These are phyloP conservation scores for Tanacetum coccineum DNA, from an alignment of 129 eudicot species.

Conservation along the genomic window DNA sequence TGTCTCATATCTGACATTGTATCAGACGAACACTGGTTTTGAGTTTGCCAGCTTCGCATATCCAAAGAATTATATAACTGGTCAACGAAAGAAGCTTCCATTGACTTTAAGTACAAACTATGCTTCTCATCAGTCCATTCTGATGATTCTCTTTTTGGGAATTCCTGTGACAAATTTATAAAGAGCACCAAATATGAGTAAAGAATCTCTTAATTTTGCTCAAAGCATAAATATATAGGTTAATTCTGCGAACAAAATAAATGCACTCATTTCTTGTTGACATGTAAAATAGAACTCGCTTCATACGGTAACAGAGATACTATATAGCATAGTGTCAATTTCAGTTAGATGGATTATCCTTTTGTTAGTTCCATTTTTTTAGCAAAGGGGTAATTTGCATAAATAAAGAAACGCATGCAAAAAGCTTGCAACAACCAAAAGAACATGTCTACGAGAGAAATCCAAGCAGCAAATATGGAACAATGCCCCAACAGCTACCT, in stretches of 20 bases:
- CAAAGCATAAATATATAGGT: neutral
- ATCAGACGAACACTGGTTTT: conserved; percentile 26
- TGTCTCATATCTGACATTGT: conserved; percentile 31
- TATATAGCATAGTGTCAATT: neutral
- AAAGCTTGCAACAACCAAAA: conserved; percentile 5
- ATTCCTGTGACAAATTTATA: conserved; percentile 28
- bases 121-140: conserved; percentile 92
- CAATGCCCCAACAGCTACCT: conserved; percentile 13
- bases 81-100: conserved; percentile 69
- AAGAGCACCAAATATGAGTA: conserved; percentile 14
- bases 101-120: conserved; percentile 66
- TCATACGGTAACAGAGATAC: neutral
- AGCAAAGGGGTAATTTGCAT: conserved; percentile 6
- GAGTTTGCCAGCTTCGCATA: conserved; percentile 30
- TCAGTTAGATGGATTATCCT: neutral
- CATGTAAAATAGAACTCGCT: too few species aligned
- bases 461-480: conserved; percentile 7
- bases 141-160: conserved; percentile 32
- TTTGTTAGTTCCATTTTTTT: neutral
- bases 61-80: conserved; percentile 57
- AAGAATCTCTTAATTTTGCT: neutral
- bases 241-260: neutral
- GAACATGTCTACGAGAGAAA: neutral
- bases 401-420: neutral
- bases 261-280: too few species aligned